These are phyloP conservation scores for Carex kokanica DNA, from an alignment of 176 grass and related monocot genomes.

Conservation along the genomic window DNA sequence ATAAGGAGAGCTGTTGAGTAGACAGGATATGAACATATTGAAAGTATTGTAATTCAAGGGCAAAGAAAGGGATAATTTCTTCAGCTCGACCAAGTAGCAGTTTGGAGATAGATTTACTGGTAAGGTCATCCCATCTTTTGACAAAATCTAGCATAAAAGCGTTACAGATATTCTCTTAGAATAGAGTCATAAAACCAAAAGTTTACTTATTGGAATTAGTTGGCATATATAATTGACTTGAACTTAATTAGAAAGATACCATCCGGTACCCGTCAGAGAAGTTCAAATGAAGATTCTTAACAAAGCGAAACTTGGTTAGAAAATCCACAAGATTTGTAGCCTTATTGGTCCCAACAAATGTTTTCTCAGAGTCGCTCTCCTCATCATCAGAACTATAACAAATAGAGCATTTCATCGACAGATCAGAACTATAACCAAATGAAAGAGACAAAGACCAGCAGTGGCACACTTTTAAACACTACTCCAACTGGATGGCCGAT, in stretches of 20 bases:
- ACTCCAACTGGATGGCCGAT: no score
- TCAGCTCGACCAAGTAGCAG: no score
- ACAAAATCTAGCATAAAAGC: no score
- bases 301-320: neutral
- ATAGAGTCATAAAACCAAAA: neutral
- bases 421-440: no score
- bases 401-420: no score
- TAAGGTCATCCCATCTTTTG: neutral
- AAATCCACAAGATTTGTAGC: conserved; percentile 3
- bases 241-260: conserved; percentile 8
- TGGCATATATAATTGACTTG: neutral
- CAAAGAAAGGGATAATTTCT: no score
- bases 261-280: neutral
- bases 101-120: neutral
- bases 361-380: neutral
- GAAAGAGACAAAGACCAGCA: no score
- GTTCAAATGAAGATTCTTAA: conserved; percentile 18
- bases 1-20: conserved; percentile 31
- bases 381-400: neutral
- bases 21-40: conserved; percentile 23
- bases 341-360: conserved; percentile 17
- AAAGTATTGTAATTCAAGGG: neutral
- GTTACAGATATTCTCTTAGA: neutral
- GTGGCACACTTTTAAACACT: no score
- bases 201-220: neutral